Evolutionary conservation across 805 yeast genomes (phyloP).

Genomic region (Isabelozyma rhagii): DNA sequence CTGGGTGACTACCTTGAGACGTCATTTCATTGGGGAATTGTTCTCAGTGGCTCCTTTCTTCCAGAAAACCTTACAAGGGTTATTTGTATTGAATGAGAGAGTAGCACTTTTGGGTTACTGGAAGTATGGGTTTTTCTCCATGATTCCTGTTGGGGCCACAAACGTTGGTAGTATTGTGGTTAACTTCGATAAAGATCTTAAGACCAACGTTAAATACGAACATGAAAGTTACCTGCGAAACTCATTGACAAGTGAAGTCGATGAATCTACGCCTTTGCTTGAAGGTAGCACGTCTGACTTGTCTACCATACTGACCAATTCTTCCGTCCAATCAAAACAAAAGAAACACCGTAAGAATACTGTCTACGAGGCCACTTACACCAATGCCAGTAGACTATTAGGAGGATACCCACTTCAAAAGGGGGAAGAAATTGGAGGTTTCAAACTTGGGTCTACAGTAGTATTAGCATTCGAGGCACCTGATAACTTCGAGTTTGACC

Average conservation of each 20-base stretch:
- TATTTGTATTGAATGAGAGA: constrained; percentile 90
- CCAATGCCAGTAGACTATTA: constrained; percentile 67
- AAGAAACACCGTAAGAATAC: constrained; percentile 63
- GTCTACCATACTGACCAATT: constrained; percentile 8
- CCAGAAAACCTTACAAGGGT: constrained; percentile 79
- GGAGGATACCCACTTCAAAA: constrained; percentile 86
- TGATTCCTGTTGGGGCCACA: constrained; percentile 99
- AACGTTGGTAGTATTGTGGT: constrained; percentile 94
- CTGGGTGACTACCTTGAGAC: constrained; percentile 92
- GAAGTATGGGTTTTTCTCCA: constrained; percentile 95
- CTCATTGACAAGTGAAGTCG: constrained; percentile 4
- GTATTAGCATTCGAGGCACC: constrained; percentile 98
- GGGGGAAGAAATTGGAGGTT: constrained; percentile 97
- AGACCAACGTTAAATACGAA: constrained; percentile 74
- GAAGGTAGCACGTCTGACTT: constrained; percentile 5
- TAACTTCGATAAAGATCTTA: constrained; percentile 85
- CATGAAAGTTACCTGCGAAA: constrained; percentile 36
- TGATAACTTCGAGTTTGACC: constrained; percentile 62
- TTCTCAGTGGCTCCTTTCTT: constrained; percentile 96
- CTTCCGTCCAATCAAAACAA: constrained; percentile 15
- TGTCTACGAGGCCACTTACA: constrained; percentile 91
- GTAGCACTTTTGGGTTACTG: constrained; percentile 94
- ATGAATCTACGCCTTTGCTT: constrained; percentile 33
- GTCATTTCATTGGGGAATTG: constrained; percentile 94
- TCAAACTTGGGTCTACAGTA: constrained; percentile 93